A percentile compares a stretch with the other conserved stretches of the same genome.
Evolutionary conservation across 2,329 filamentous ascomycete species (phyloP).

Genomic region (Colletotrichum karsti): DNA sequence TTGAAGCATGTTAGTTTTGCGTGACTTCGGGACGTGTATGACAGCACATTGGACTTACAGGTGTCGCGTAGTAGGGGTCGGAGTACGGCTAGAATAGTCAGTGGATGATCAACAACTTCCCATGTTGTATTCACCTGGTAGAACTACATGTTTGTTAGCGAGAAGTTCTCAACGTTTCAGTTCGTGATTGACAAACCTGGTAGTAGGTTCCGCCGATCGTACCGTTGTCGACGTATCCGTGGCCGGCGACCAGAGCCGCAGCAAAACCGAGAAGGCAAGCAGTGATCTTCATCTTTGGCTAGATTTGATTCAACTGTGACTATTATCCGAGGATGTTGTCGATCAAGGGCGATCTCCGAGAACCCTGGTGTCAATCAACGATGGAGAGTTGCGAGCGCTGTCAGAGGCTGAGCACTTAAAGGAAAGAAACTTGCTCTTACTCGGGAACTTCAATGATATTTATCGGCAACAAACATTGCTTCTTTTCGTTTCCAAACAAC

Average conservation of each 20-base stretch:
- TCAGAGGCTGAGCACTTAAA: not conserved
- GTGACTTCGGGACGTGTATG: not conserved
- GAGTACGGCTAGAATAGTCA: slow-evolving; percentile 31
- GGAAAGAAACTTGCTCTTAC: not conserved
- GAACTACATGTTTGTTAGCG: slow-evolving; percentile 34
- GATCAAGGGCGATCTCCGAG: not conserved
- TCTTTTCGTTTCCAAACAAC: not conserved
- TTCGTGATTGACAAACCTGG: slow-evolving; percentile 32
- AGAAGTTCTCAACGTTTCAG: too few relatives aligned
- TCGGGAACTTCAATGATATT: not conserved
- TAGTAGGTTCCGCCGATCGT: slow-evolving; percentile 51
- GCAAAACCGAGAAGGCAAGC: slow-evolving; percentile 35
- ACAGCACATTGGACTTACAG: not conserved
- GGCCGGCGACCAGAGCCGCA: slow-evolving; percentile 52
- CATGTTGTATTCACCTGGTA: slow-evolving; percentile 42
- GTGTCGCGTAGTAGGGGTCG: slow-evolving; percentile 25
- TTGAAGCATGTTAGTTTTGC: not conserved
- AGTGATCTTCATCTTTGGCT: slow-evolving; percentile 1
- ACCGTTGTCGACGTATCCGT: slow-evolving; percentile 57
- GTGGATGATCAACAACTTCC: not conserved
- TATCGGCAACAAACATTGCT: not conserved
- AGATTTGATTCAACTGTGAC: not conserved
- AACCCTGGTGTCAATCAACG: not conserved
- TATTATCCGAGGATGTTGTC: not conserved
- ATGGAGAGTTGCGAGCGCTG: not conserved